Evolutionary conservation across 148 eudicot genomes (phyloP), one percentile per base, ranked within the genome.

Genomic region (Camellia granthamiana): DNA sequence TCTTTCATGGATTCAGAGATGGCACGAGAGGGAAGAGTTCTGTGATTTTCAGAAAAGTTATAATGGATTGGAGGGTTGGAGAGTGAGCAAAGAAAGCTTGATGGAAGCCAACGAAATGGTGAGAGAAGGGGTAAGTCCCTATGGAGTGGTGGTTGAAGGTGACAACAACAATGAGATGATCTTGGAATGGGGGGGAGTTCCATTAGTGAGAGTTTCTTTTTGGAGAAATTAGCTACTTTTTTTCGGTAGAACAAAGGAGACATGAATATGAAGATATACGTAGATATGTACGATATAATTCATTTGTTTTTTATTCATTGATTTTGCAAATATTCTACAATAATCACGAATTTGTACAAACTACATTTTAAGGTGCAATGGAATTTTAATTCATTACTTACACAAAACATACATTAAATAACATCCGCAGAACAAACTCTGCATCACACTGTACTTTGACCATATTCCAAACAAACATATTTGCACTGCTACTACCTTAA

Each of bases 91-190:
- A 80, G 79, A 12, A 55, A 8, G 13, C 13, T 8, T 8, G 14
- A 61, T 15, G 64, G 87, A 87, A 78, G 84, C 84, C 15, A 82
- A 61, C 41, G 83, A 78, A 43, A 55, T 87, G 75, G 81, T 84
- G 43, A 78, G 71, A 54, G 83, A 79, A 74, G 76, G 76, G 21
- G 71, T 46, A 44, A 65, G 82, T 80, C 52, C 19, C 12, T 84
- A 84, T 60, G 56, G 41, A 15, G 81, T 84, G 58, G 73, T 61
- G 70, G 74, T 67, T 65, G 82, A 82, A 75, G 84, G 84, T 44
- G 77, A 80, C 56, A 78, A 42, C 18, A 70, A 73, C 61, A 84
- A 78, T 75, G 84, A 84, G 61, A 72, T 87, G 62, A 82, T 84
- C 18, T 9, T 87, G 83, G 72, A 80, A 72, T 87, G 84, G 84